phyloP scores from a whole-genome alignment of 2,329 filamentous ascomycete species.

The Aspergillus pseudotamarii region DNA sequence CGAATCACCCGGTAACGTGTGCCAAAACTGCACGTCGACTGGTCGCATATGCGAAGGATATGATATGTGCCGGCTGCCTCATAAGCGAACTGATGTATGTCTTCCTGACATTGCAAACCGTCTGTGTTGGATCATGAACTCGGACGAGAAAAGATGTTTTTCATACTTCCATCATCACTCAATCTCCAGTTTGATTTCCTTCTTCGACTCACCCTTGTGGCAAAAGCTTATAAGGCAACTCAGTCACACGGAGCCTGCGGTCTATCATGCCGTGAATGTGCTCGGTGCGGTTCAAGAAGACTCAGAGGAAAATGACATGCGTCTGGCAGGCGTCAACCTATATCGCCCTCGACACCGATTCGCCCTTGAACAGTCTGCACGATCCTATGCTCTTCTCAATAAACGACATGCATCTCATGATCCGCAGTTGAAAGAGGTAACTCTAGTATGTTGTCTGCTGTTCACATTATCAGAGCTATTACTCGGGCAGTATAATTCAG shows the following conservation, averaged over 20 bases:
- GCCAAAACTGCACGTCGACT: constrained; percentile 7
- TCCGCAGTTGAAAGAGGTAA: not conserved
- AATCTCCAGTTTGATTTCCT: not conserved
- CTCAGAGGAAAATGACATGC: not conserved
- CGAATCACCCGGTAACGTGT: not conserved
- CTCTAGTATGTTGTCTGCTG: constrained; percentile 7
- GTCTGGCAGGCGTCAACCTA: not conserved
- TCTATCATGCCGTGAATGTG: constrained; percentile 5
- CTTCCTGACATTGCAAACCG: not conserved
- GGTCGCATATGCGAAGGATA: constrained; percentile 4
- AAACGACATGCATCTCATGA: constrained; percentile 4
- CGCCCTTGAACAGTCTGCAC: constrained; percentile 6
- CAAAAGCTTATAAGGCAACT: not conserved
- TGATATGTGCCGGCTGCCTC: not conserved
- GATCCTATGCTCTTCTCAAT: not conserved
- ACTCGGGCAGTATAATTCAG: not conserved
- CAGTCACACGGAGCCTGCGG: constrained; percentile 1
- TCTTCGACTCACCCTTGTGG: constrained; percentile 6
- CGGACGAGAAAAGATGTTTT: constrained; percentile 8
- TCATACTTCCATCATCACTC: constrained; percentile 7
- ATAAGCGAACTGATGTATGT: not conserved
- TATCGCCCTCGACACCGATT: not conserved
- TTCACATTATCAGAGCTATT: not conserved
- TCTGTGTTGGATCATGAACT: not conserved
- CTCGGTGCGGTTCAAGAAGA: constrained; percentile 6